These are phyloP conservation scores for Entomortierella lignicola DNA, from an alignment of 192 early-diverging fungal species.

Conservation along the genomic window DNA sequence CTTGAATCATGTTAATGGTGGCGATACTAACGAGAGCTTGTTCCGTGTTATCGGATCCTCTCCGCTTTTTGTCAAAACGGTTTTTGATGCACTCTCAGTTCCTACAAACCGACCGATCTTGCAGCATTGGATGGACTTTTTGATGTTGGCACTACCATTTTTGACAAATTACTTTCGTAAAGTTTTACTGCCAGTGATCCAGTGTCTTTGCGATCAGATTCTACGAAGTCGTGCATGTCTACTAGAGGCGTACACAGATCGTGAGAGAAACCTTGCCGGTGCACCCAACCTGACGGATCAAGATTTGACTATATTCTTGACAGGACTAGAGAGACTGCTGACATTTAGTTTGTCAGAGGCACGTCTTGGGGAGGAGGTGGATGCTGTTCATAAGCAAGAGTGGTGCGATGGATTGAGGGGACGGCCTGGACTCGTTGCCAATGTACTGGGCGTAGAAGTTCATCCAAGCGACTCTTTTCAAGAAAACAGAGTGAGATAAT, in stretches of 20 bases:
- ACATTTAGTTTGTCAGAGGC: conserved; percentile 49
- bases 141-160: conserved; percentile 69
- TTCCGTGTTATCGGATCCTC: conserved; percentile 52
- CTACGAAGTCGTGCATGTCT: conserved; percentile 31
- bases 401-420: conserved; percentile 47
- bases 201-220: conserved; percentile 73
- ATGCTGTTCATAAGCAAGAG: conserved; percentile 42
- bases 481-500: conserved; percentile 29
- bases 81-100: conserved; percentile 68
- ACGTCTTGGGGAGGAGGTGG: conserved; percentile 45
- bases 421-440: conserved; percentile 37
- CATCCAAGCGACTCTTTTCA: conserved; percentile 49
- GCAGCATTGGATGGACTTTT: conserved; percentile 83
- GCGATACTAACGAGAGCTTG: conserved; percentile 30
- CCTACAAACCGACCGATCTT: conserved; percentile 73
- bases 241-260: conserved; percentile 22
- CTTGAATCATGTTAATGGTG: neutral
- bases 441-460: conserved; percentile 41
- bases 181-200: conserved; percentile 71
- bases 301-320: conserved; percentile 51
- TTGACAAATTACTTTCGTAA: conserved; percentile 70
- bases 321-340: conserved; percentile 41
- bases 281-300: conserved; percentile 41
- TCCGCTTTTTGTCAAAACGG: conserved; percentile 65
- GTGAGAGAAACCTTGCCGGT: neutral